Evolutionary conservation across 179 eudicot genomes (phyloP).

Genomic region (Nepenthes alata): DNA sequence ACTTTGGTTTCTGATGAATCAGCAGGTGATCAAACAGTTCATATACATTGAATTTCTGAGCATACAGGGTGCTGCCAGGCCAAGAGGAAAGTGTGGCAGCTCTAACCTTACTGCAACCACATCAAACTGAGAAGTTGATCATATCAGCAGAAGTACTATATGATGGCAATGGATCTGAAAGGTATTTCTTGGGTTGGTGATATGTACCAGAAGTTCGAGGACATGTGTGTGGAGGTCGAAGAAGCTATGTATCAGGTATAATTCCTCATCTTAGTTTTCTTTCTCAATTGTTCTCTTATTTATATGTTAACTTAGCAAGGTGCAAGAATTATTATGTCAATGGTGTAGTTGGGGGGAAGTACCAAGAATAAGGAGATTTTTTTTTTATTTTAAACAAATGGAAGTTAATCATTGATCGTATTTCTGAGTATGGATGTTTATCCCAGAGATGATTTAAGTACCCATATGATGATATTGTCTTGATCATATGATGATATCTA

Average conservation of each 20-base stretch:
- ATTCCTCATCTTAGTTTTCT: neutral
- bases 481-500: neutral
- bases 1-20: no score
- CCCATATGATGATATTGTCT: neutral
- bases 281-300: neutral
- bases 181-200: constrained; percentile 63
- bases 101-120: neutral
- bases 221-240: constrained; percentile 72
- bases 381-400: no score
- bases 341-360: neutral
- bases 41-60: no score
- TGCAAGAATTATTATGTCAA: no score
- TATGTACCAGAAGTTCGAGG: constrained; percentile 59
- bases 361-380: neutral
- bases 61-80: neutral
- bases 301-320: neutral
- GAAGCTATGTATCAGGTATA: constrained; percentile 62
- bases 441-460: neutral
- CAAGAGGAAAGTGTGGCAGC: neutral
- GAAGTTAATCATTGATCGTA: no score
- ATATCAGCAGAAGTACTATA: neutral
- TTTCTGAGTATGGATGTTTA: no score
- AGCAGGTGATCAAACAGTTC: neutral
- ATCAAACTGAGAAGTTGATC: neutral
- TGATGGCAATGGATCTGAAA: constrained; percentile 48